These are phyloP conservation scores for Xylaria multiplex DNA, from an alignment of 2,329 filamentous ascomycete genomes.

Conservation along the genomic window DNA sequence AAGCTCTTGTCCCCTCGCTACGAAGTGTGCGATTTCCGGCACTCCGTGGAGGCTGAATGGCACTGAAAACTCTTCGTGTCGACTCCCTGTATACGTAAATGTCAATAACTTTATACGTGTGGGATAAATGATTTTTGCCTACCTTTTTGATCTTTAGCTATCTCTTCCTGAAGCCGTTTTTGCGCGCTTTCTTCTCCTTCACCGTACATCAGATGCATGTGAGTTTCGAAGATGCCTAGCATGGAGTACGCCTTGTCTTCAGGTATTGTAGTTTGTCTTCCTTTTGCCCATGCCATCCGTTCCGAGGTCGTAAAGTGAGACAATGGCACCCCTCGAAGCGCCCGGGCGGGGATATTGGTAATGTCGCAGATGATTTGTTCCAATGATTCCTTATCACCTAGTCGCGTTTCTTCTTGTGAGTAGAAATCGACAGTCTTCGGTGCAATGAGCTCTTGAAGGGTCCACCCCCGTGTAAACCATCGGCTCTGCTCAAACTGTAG, in stretches of 20 bases:
- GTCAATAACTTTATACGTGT: neutral
- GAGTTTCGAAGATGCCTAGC: constrained; percentile 10
- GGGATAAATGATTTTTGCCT: constrained; percentile 8
- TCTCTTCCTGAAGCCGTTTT: constrained; percentile 30
- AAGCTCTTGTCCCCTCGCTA: constrained; percentile 30
- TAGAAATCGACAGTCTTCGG: constrained; percentile 1
- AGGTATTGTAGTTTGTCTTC: neutral
- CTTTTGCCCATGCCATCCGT: constrained; percentile 10
- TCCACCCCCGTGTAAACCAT: too few relatives aligned
- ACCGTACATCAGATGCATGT: constrained; percentile 12
- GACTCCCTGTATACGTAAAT: neutral
- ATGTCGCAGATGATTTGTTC: neutral
- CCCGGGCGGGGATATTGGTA: neutral
- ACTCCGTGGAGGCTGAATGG: constrained; percentile 24
- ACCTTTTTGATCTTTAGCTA: constrained; percentile 30
- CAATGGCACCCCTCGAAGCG: neutral
- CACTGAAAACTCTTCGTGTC: constrained; percentile 23
- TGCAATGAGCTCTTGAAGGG: constrained; percentile 23
- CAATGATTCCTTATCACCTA: constrained; percentile 3
- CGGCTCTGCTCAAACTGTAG: neutral
- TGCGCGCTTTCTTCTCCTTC: constrained; percentile 32
- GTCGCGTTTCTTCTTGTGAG: neutral
- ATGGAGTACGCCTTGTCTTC: constrained; percentile 21
- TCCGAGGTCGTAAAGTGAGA: neutral
- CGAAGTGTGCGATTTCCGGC: constrained; percentile 28